These are phyloP conservation scores for Chenopodium album DNA, from an alignment of 148 eudicot species.

Conservation along the genomic window DNA sequence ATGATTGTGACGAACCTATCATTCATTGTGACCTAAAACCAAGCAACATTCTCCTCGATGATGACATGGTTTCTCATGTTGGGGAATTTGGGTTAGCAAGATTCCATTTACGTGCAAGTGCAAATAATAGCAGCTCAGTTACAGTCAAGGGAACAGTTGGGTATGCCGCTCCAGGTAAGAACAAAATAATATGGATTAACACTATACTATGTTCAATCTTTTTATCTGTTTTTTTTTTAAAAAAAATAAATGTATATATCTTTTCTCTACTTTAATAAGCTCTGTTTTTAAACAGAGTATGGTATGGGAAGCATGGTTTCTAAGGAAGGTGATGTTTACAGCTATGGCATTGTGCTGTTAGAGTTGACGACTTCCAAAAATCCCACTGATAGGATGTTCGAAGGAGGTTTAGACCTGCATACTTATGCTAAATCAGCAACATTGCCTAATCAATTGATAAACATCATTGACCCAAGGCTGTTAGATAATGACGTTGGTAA, in stretches of 20 bases:
- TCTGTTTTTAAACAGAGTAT: conserved; percentile 1
- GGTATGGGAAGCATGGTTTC: conserved; percentile 5
- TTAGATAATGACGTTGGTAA: too few species aligned
- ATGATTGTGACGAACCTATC: conserved; percentile 21
- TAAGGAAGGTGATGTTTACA: conserved; percentile 1
- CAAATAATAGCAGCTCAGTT: conserved; percentile 18
- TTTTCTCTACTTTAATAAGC: not conserved
- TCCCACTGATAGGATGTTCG: too few species aligned
- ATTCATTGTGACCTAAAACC: conserved; percentile 35
- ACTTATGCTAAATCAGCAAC: too few species aligned
- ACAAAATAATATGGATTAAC: too few species aligned
- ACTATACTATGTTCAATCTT: too few species aligned
- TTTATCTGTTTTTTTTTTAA: too few species aligned
- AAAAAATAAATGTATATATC: not conserved
- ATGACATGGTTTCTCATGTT: conserved; percentile 21
- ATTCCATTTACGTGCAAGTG: not conserved
- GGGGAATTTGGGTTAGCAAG: conserved; percentile 32
- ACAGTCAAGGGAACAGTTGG: conserved; percentile 29
- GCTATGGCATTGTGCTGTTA: too few species aligned
- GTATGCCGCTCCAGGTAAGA: conserved; percentile 28
- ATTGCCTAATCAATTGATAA: too few species aligned
- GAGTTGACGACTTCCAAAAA: too few species aligned
- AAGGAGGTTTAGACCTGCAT: too few species aligned
- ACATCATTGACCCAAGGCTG: too few species aligned
- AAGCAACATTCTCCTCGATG: conserved; percentile 27